These are phyloP conservation scores for Trifolium repens DNA, from an alignment of 306 rosid genomes.

Conservation along the genomic window DNA sequence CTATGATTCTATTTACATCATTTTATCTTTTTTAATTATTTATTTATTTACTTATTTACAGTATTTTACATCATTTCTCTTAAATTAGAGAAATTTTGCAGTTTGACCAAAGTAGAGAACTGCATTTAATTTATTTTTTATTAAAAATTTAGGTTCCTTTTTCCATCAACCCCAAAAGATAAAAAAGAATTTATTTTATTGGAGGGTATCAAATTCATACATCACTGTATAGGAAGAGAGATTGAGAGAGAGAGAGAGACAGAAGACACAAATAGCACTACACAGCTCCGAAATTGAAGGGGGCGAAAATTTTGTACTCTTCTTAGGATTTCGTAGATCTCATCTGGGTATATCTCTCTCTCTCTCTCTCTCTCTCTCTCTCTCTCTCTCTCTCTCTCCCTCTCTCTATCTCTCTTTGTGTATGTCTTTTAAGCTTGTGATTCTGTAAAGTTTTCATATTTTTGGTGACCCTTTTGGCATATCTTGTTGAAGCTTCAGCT, in stretches of 20 bases:
- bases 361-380: neutral
- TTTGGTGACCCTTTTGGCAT: conserved; percentile 40
- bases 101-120: too few relatives aligned
- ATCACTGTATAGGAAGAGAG: conserved; percentile 21
- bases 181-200: conserved; percentile 15
- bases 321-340: conserved; percentile 50
- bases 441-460: neutral
- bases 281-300: conserved; percentile 54
- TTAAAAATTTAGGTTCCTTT: too few relatives aligned
- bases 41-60: too few relatives aligned
- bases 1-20: too few relatives aligned
- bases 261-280: neutral
- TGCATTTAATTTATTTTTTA: too few relatives aligned
- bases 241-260: neutral
- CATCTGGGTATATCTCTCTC: conserved; percentile 31
- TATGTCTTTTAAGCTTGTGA: conserved; percentile 20
- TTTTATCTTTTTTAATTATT: too few relatives aligned
- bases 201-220: conserved; percentile 32
- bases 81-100: too few relatives aligned
- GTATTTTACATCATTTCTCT: too few relatives aligned
- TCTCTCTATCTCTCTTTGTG: neutral
- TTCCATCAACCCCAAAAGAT: too few relatives aligned
- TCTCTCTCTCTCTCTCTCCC: neutral
- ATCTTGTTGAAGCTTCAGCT: conserved; percentile 21
- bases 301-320: conserved; percentile 36